Conservation (phyloP, 805 yeast genomes). For the Saturnispora bothae region DNA sequence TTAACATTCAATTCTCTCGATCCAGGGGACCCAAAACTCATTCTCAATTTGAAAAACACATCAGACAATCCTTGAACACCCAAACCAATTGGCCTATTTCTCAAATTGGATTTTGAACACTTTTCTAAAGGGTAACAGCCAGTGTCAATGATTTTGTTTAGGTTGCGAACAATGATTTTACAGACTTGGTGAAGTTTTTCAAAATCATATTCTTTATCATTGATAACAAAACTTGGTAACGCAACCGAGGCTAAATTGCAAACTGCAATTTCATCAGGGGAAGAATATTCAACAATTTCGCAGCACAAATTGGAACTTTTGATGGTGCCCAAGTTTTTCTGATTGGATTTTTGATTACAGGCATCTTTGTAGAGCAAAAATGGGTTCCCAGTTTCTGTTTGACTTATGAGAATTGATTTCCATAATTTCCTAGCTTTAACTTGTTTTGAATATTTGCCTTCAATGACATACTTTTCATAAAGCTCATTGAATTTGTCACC, state of each 20-base stretch:
- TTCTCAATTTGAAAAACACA: constrained; percentile 63
- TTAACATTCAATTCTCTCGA: constrained; percentile 71
- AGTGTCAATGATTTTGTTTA: constrained; percentile 76
- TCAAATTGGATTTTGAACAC: constrained; percentile 65
- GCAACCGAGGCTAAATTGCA: constrained; percentile 92
- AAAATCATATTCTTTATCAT: constrained; percentile 50
- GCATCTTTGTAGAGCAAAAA: constrained; percentile 91
- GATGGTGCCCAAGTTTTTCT: constrained; percentile 83
- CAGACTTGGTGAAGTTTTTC: constrained; percentile 62
- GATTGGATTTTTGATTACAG: constrained; percentile 80
- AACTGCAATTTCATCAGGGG: constrained; percentile 89
- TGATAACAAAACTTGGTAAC: constrained; percentile 61
- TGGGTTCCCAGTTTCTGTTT: constrained; percentile 94
- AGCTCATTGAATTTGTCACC: constrained; percentile 75
- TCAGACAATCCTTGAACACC: constrained; percentile 99
- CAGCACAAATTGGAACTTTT: constrained; percentile 92
- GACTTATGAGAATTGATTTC: constrained; percentile 83
- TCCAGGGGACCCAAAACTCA: constrained; percentile 77
- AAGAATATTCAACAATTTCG: constrained; percentile 86
- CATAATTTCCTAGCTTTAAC: constrained; percentile 85
- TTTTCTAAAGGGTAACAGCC: constrained; percentile 75
- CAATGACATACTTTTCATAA: constrained; percentile 62
- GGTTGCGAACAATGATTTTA: constrained; percentile 68
- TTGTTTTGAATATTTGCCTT: constrained; percentile 52
- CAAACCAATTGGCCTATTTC: constrained; percentile 87